A percentile compares a stretch with the other conserved stretches of the same genome.
These are phyloP conservation scores for Mentha longifolia DNA, from an alignment of 257 asterid species.

Conservation along the genomic window DNA sequence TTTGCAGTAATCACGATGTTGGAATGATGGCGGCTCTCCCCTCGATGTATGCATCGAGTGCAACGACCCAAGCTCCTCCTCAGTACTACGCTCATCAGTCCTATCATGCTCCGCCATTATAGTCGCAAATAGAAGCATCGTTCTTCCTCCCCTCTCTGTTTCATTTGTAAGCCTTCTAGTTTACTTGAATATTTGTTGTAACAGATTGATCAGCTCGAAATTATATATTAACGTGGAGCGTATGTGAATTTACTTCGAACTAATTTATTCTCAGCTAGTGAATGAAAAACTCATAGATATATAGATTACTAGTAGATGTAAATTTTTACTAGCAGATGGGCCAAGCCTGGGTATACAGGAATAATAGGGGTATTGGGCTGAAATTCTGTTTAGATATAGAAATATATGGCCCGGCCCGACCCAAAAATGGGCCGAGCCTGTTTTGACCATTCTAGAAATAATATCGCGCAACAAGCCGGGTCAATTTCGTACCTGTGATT, in stretches of 20 bases:
- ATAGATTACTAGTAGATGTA: too few relatives aligned
- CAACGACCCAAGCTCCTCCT: constrained; percentile 49
- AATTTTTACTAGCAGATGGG: too few relatives aligned
- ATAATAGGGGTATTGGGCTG: too few relatives aligned
- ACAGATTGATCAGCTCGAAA: background rate
- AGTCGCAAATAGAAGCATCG: constrained; percentile 23
- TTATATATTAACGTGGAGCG: too few relatives aligned
- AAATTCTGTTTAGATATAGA: too few relatives aligned
- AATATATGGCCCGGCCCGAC: background rate
- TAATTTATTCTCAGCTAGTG: too few relatives aligned
- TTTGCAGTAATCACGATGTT: constrained; percentile 55
- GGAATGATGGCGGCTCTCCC: constrained; percentile 46
- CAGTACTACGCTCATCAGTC: constrained; percentile 54
- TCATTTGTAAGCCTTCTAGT: background rate
- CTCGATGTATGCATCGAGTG: constrained; percentile 40
- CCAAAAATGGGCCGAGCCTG: background rate
- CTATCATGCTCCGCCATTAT: constrained; percentile 51
- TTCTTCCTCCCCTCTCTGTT: background rate
- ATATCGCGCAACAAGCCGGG: too few relatives aligned
- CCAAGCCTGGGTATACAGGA: too few relatives aligned
- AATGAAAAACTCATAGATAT: too few relatives aligned
- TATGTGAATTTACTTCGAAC: too few relatives aligned
- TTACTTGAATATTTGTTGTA: background rate
- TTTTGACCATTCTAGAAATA: background rate
- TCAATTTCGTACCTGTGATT: background rate